A percentile compares a stretch with the other conserved stretches of the same genome.
Evolutionary conservation across 192 early-diverging fungal genomes (phyloP).

Genomic region (Gigaspora rosea): DNA sequence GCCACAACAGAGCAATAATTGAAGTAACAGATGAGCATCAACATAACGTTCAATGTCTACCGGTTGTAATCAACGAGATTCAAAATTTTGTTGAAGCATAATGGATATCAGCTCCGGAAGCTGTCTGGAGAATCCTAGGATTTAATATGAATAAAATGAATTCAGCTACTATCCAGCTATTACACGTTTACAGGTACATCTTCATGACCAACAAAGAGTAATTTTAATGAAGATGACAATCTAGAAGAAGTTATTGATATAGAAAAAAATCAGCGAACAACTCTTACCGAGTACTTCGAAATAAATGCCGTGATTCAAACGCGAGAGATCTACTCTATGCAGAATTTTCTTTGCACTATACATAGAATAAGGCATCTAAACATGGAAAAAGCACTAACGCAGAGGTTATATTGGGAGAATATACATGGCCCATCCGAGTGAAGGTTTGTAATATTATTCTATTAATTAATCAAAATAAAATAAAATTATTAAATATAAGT

Average conservation of each 20-base stretch:
- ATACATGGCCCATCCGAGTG: not conserved
- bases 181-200: not conserved
- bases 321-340: not conserved
- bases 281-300: constrained; percentile 31
- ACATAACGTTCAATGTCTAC: not conserved
- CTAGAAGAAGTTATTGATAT: constrained; percentile 4
- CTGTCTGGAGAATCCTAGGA: constrained; percentile 31
- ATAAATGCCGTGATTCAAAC: not conserved
- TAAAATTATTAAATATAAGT: too few species aligned
- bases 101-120: constrained; percentile 38
- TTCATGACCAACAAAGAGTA: not conserved
- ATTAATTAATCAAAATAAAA: too few species aligned
- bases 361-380: not conserved
- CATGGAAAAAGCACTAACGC: not conserved
- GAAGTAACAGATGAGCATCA: not conserved
- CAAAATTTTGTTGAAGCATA: constrained; percentile 6
- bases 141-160: constrained; percentile 35
- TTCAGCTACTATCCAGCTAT: constrained; percentile 17
- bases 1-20: constrained; percentile 31
- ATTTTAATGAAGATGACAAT: not conserved
- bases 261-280: not conserved
- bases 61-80: not conserved
- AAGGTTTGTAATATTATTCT: not conserved
- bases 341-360: constrained; percentile 19
- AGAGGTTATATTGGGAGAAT: not conserved